A percentile compares a stretch with the other conserved stretches of the same genome.
phyloP scores from a whole-genome alignment of 495 filamentous ascomycete species.

The Astrocystis sublimbata region DNA sequence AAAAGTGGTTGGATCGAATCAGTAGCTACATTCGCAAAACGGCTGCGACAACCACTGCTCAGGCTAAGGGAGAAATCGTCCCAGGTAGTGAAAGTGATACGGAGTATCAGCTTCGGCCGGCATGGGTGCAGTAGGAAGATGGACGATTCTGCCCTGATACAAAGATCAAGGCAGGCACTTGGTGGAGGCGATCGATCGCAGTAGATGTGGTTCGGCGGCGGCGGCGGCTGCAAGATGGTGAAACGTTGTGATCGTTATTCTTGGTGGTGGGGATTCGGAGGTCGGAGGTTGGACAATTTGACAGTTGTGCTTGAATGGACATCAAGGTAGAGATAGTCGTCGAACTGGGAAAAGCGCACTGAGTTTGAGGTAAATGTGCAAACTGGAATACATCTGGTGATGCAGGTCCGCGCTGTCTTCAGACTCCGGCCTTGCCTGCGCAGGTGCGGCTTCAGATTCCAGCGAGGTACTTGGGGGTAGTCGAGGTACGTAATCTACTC shows the following conservation, averaged over 20 bases:
- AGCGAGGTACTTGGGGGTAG: no score
- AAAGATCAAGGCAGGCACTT: conserved; percentile 24
- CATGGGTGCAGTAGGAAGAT: conserved; percentile 48
- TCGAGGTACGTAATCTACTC: no score
- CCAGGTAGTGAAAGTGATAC: conserved; percentile 47
- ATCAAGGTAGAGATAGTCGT: no score
- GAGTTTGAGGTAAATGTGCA: no score
- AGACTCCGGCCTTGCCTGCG: no score
- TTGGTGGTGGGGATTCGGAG: background rate
- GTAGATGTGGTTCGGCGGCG: background rate
- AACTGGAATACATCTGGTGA: background rate
- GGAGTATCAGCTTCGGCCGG: conserved; percentile 45
- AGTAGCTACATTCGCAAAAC: conserved; percentile 42
- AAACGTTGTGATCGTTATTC: background rate
- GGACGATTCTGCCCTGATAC: conserved; percentile 25
- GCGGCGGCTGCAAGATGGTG: no score
- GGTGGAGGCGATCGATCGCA: conserved; percentile 7
- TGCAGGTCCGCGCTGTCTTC: background rate
- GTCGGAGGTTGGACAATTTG: background rate
- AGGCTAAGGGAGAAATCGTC: conserved; percentile 46
- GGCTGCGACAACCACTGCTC: conserved; percentile 32
- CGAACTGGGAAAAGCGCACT: background rate
- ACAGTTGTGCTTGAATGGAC: no score
- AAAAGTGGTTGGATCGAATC: conserved; percentile 8
- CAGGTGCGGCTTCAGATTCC: no score